Evolutionary conservation across 345 rosid species (phyloP), one percentile per base, ranked within the genome.

Genomic region (Euclidium syriacum): DNA sequence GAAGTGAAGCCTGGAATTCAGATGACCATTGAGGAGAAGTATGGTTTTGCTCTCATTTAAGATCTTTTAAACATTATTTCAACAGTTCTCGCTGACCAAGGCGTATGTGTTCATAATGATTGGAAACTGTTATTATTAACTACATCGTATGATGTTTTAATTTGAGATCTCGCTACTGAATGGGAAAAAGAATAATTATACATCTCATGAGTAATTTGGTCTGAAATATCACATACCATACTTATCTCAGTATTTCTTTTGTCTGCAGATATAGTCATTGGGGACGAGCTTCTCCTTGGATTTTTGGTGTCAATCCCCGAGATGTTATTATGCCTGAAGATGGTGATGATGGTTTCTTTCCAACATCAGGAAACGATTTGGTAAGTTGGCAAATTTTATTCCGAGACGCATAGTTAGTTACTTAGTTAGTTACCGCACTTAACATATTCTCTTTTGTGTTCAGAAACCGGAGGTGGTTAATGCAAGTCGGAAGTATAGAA

Each of bases 381-480:
- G 99, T 94, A 76, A 68, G 84, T 59, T 64, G 38, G 52, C 55
- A 20, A 20, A 24, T 55, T 41, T 47, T 39, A 30, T 16, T 60
- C 34, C 40, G 69, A 17, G 24, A 40, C 48, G 15, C 10, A 4
- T 35, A 17, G 19, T 30, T 7, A 6, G n/a, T n/a, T n/a, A n/a
- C n/a, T n/a, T n/a, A n/a, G n/a, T n/a, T n/a, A n/a, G n/a, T 22
- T 44, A 47, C 36, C 58, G 23, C 35, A 52, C 30, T 65, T 15
- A 40, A 41, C 42, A 53, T 40, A 49, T 27, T 67, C 22, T 11
- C 26, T 62, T 32, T 52, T 65, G 35, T 61, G 38, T 53, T 65
- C 86, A 94, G 97, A 94, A 83, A 78, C 95, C 96, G 25, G 96
- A 94, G 75, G 88, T 87, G 40, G 78, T 94, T 68, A 72, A 78